Evolutionary conservation across 2,329 filamentous ascomycete genomes (phyloP).

Genomic region (Ilyonectria destructans): DNA sequence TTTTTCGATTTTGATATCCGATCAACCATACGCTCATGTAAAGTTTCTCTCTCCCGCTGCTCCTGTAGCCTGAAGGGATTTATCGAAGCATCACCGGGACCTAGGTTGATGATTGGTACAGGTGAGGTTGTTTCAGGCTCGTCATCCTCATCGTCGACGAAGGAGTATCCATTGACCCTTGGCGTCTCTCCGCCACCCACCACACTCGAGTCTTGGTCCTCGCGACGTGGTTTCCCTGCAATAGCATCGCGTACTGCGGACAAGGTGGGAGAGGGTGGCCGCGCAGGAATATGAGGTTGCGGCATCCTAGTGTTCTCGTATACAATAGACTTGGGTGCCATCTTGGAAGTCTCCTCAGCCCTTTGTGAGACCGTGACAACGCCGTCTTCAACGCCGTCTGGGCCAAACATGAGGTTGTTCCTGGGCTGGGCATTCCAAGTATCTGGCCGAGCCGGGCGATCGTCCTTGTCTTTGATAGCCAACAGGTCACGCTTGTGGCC

Average conservation of each 20-base stretch:
- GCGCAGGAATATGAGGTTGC: conserved; percentile 58
- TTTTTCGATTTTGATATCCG: conserved; percentile 82
- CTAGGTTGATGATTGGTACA: conserved; percentile 69
- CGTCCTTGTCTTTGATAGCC: conserved; percentile 77
- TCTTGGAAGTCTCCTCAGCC: conserved; percentile 80
- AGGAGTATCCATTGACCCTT: conserved; percentile 92
- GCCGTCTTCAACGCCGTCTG: conserved; percentile 75
- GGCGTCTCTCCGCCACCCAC: conserved; percentile 80
- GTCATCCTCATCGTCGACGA: conserved; percentile 86
- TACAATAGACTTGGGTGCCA: conserved; percentile 82
- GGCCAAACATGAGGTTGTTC: conserved; percentile 91
- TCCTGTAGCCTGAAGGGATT: conserved; percentile 88
- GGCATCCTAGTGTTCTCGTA: conserved; percentile 90
- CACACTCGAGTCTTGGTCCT: conserved; percentile 73
- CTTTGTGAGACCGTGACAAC: conserved; percentile 77
- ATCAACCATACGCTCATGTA: conserved; percentile 92
- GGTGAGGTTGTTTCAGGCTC: conserved; percentile 49
- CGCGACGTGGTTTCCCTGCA: conserved; percentile 76
- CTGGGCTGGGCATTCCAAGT: conserved; percentile 82
- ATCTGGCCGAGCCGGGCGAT: conserved; percentile 84
- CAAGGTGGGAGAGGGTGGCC: conserved; percentile 84
- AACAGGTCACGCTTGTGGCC: conserved; percentile 72
- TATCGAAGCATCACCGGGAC: conserved; percentile 74
- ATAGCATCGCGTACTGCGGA: conserved; percentile 90
- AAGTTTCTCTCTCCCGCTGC: conserved; percentile 81